Conservation (phyloP, 805 yeast species). For the Isabelozyma pseudorhagii region DNA sequence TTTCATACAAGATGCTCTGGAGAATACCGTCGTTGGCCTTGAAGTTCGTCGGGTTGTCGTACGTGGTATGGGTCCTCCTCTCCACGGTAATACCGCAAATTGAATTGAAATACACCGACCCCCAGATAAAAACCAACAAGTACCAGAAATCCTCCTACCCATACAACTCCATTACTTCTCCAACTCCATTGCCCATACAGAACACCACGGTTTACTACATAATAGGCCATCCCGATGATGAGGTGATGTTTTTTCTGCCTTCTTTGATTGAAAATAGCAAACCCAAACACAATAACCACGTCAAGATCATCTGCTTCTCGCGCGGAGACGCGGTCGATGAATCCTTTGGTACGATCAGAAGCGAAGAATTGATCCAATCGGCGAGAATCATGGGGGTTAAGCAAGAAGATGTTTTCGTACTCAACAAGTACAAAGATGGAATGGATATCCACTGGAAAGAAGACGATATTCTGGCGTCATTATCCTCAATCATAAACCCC, state of each 20-base stretch:
- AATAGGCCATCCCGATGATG: constrained; percentile 98
- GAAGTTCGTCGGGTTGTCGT: constrained; percentile 4
- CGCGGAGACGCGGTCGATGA: constrained; percentile 64
- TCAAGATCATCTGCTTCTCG: constrained; percentile 68
- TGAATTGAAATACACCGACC: constrained; percentile 22
- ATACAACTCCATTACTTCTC: constrained; percentile 33
- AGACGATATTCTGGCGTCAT: constrained; percentile 33
- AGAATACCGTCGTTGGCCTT: neutral
- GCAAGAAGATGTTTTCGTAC: constrained; percentile 38
- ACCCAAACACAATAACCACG: constrained; percentile 44
- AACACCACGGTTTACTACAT: constrained; percentile 47
- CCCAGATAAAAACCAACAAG: constrained; percentile 22
- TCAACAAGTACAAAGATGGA: constrained; percentile 57
- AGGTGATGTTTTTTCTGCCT: constrained; percentile 95
- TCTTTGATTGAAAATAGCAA: constrained; percentile 52
- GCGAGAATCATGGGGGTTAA: constrained; percentile 52
- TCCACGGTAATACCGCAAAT: constrained; percentile 41
- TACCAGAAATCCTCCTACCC: constrained; percentile 26
- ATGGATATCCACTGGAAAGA: constrained; percentile 66
- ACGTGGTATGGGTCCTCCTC: constrained; percentile 34
- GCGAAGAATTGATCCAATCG: constrained; percentile 55
- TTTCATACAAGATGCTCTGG: neutral
- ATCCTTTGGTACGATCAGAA: constrained; percentile 65
- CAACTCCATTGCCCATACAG: constrained; percentile 30
- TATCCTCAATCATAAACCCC: constrained; percentile 25